Evolutionary conservation across 179 eudicot species (phyloP).

Genomic region (Beta corolliflora): DNA sequence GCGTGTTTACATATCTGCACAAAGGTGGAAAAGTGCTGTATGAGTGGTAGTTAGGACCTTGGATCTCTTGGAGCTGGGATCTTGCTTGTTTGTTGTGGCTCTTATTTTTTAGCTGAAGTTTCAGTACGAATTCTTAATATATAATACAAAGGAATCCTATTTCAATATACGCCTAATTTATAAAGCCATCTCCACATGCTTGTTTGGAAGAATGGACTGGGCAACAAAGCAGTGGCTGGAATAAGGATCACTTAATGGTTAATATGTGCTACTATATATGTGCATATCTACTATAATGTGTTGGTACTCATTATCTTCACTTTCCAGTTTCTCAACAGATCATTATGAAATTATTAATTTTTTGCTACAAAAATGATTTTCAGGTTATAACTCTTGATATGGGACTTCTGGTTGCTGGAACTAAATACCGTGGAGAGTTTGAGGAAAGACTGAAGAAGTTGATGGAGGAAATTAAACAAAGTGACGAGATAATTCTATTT

Average conservation of each 20-base stretch:
- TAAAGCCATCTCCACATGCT: neutral
- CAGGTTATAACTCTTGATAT: conserved; percentile 94
- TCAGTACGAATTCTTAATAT: neutral
- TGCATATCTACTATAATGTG: neutral
- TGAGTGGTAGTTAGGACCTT: neutral
- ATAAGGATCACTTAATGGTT: neutral
- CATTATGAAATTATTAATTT: neutral
- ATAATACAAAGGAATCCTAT: neutral
- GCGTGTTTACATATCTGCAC: neutral
- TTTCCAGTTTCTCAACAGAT: neutral
- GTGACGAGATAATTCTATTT: conserved; percentile 77
- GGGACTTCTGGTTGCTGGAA: conserved; percentile 95
- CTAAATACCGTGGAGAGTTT: conserved; percentile 96
- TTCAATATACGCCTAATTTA: neutral
- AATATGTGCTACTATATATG: neutral
- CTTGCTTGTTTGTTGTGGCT: neutral
- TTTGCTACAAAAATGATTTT: neutral
- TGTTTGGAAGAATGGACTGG: neutral
- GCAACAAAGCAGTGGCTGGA: neutral
- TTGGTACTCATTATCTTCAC: neutral
- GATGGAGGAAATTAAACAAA: conserved; percentile 88
- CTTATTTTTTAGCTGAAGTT: too few species aligned
- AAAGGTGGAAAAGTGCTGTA: neutral
- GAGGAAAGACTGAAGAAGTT: conserved; percentile 88
- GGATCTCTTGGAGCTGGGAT: neutral